These are phyloP conservation scores for Calonectria honghensis DNA, from an alignment of 2,329 filamentous ascomycete genomes.

Conservation along the genomic window DNA sequence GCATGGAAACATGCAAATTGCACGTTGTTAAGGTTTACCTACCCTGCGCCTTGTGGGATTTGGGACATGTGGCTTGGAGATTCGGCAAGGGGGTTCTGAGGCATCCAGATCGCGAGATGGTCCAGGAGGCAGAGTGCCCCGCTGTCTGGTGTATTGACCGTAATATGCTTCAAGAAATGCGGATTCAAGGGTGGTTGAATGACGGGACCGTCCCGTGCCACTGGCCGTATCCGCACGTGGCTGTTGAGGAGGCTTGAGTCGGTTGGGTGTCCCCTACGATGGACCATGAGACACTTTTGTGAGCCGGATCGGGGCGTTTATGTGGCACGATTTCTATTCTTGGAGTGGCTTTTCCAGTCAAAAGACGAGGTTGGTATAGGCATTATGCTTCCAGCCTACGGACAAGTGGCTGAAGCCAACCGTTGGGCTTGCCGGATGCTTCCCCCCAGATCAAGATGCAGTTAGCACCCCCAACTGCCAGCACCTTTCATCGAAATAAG, in stretches of 20 bases:
- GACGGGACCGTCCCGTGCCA: conserved; percentile 20
- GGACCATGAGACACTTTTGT: not conserved
- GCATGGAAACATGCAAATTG: not conserved
- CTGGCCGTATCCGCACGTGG: conserved; percentile 21
- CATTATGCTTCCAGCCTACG: not conserved
- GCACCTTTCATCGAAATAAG: not conserved
- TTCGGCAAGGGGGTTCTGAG: not conserved
- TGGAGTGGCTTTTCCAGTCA: not conserved
- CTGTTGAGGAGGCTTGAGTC: conserved; percentile 12
- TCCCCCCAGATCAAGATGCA: not conserved
- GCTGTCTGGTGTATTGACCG: not conserved
- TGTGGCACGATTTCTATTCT: conserved; percentile 6
- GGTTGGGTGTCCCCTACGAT: conserved; percentile 2
- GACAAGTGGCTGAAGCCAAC: not conserved
- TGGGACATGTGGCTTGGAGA: conserved; percentile 1
- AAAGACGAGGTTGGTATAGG: not conserved
- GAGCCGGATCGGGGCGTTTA: not conserved
- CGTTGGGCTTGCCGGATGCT: not conserved
- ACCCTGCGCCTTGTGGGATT: not conserved
- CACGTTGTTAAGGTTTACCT: conserved; percentile 8
- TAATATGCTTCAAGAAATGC: not conserved
- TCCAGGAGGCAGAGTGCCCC: not conserved
- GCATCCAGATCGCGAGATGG: not conserved
- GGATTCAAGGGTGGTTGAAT: conserved; percentile 15
- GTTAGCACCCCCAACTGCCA: not conserved